phyloP scores from a whole-genome alignment of 2,329 filamentous ascomycete genomes.

The Ophiostoma montium region DNA sequence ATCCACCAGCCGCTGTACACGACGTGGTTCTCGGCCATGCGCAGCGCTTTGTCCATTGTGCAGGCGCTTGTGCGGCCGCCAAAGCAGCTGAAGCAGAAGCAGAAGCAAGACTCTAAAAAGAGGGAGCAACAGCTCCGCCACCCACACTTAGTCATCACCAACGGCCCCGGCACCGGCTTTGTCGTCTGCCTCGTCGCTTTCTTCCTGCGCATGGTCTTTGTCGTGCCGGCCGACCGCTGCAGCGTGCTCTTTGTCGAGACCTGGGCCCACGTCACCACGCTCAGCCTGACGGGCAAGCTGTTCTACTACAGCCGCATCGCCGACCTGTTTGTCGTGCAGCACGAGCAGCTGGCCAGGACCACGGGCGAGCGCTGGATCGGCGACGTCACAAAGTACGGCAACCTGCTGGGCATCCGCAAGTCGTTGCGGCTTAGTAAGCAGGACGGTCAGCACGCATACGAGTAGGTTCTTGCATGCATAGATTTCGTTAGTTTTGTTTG shows the following conservation, averaged over 20 bases:
- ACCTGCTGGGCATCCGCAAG: constrained; percentile 17
- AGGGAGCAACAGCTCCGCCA: constrained; percentile 20
- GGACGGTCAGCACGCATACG: too few species aligned
- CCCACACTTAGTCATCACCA: constrained; percentile 69
- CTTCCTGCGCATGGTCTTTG: constrained; percentile 29
- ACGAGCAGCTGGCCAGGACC: constrained; percentile 44
- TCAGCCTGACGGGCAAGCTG: constrained; percentile 76
- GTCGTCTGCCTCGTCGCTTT: constrained; percentile 47
- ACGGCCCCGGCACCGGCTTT: constrained; percentile 79
- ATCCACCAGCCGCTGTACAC: constrained; percentile 72
- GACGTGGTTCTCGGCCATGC: constrained; percentile 53
- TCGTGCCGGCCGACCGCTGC: constrained; percentile 40
- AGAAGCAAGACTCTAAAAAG: too few species aligned
- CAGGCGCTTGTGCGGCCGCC: constrained; percentile 20
- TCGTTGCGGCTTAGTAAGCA: too few species aligned
- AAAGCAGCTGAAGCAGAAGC: too few species aligned
- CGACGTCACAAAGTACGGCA: constrained; percentile 13
- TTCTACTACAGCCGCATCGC: constrained; percentile 50
- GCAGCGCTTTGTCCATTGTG: constrained; percentile 35
- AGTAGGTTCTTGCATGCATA: too few species aligned
- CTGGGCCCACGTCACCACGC: constrained; percentile 68
- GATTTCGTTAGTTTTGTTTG: background rate
- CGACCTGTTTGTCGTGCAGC: constrained; percentile 74
- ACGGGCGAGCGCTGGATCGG: constrained; percentile 22
- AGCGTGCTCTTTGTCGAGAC: constrained; percentile 80